Conservation (phyloP, 345 rosid genomes). For the Kernera saxatilis region DNA sequence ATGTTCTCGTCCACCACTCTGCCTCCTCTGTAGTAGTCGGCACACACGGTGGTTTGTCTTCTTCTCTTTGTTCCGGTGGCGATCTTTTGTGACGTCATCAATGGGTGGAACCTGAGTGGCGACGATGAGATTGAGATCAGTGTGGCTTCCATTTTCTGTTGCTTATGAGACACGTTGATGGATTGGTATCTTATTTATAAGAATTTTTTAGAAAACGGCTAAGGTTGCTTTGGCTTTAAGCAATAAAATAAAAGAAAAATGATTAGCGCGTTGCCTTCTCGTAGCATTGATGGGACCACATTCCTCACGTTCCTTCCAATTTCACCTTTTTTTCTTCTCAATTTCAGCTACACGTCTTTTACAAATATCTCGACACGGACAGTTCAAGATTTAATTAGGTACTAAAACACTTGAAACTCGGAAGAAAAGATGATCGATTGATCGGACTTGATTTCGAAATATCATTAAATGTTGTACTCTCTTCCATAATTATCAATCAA, state of each 20-base stretch:
- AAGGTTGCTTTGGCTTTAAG: constrained; percentile 13
- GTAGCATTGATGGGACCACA: constrained; percentile 5
- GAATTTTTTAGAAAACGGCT: not conserved
- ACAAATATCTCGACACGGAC: constrained; percentile 15
- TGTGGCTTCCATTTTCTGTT: constrained; percentile 18
- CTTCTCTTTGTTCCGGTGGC: not conserved
- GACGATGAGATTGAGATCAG: constrained; percentile 15
- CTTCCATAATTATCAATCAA: not conserved
- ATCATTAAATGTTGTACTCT: not conserved
- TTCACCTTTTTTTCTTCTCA: not conserved
- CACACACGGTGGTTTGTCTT: constrained; percentile 1
- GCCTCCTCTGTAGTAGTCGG: constrained; percentile 28
- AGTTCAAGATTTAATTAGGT: not conserved
- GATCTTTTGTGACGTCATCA: not conserved
- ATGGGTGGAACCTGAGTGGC: constrained; percentile 12
- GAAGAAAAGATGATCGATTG: not conserved
- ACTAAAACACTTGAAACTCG: not conserved
- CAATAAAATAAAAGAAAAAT: not conserved
- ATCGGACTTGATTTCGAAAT: not conserved
- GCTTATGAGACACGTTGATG: not conserved
- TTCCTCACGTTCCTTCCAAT: constrained; percentile 2
- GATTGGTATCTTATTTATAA: not conserved
- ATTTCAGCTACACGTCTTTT: constrained; percentile 20
- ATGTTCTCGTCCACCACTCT: constrained; percentile 53
- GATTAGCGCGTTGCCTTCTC: constrained; percentile 26